Percentiles rank a stretch among this genome's conserved stretches.
These are phyloP conservation scores for Blepharisma stoltei DNA, from an alignment of 73 alveolate species.

Conservation along the genomic window DNA sequence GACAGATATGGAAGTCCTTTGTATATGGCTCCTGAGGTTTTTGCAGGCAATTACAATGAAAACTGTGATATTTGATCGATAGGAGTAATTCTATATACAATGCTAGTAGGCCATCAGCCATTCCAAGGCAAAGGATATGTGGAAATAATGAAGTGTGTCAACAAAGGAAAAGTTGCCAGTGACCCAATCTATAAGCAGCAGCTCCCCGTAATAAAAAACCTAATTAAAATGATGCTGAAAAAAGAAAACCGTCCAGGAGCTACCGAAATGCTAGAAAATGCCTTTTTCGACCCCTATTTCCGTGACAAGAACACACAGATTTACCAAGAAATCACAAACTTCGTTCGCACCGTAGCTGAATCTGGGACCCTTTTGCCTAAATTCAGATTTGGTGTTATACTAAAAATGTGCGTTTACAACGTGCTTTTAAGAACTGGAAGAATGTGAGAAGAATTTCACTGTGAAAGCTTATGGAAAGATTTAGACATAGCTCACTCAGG, in stretches of 20 bases:
- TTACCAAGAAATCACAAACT: no score
- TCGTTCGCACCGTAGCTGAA: no score
- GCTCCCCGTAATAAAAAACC: background rate
- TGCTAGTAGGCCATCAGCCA: conserved; percentile 24
- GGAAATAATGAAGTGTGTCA: background rate
- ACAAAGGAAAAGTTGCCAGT: background rate
- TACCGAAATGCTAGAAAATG: background rate
- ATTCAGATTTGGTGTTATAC: no score
- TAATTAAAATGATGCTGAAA: conserved; percentile 19
- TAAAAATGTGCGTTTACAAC: no score
- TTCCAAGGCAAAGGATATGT: conserved; percentile 17
- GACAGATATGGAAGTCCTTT: conserved; percentile 16
- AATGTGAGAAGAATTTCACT: no score
- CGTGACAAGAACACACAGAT: no score
- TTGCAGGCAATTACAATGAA: conserved; percentile 8
- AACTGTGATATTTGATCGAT: conserved; percentile 22
- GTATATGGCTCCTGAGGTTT: conserved; percentile 34
- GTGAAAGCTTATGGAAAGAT: no score
- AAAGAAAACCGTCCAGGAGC: conserved; percentile 11
- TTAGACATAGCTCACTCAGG: no score
- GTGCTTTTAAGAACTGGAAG: no score
- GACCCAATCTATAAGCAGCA: background rate
- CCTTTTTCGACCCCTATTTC: no score
- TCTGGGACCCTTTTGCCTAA: no score
- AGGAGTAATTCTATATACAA: conserved; percentile 18